Percentiles rank a stretch among this genome's conserved stretches.
Evolutionary conservation across 2,329 filamentous ascomycete species (phyloP).

Genomic region (Cytospora piceae): DNA sequence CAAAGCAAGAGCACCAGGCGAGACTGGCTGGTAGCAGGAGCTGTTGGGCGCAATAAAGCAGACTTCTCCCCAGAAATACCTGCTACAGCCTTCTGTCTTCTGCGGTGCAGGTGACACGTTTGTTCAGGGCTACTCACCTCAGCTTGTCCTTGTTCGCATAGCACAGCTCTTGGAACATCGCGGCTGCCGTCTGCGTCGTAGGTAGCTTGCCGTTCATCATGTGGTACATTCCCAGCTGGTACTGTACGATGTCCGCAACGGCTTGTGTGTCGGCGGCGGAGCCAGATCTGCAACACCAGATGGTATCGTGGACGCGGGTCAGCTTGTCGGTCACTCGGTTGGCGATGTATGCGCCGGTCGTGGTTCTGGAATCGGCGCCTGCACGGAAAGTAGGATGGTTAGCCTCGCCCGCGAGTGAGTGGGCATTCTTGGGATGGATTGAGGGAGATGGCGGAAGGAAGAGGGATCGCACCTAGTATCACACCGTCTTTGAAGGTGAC

Average conservation of each 20-base stretch:
- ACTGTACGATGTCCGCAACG: constrained; percentile 96
- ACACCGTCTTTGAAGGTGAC: constrained; percentile 99
- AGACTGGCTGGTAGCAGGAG: not conserved
- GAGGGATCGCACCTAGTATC: constrained; percentile 69
- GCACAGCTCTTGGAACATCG: constrained; percentile 97
- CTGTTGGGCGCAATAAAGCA: not conserved
- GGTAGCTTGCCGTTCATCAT: constrained; percentile 88
- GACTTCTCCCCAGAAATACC: not conserved
- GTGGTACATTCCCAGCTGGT: constrained; percentile 90
- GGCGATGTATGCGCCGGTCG: constrained; percentile 96
- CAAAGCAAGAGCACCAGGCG: not conserved
- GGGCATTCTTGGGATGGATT: not conserved
- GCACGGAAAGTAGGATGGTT: not conserved
- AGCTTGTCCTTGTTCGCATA: constrained; percentile 96
- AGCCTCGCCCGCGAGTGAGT: not conserved
- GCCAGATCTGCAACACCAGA: constrained; percentile 98
- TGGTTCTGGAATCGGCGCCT: constrained; percentile 96
- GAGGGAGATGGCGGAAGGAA: not conserved
- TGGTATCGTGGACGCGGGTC: constrained; percentile 96
- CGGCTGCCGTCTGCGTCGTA: constrained; percentile 91
- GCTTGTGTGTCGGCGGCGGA: constrained; percentile 98
- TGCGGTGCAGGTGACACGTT: not conserved
- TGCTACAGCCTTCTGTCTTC: not conserved
- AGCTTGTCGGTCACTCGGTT: constrained; percentile 99
- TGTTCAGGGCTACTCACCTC: constrained; percentile 60